Percentiles rank a stretch among this genome's conserved stretches.
Conservation (phyloP, 768 basidiomycete genomes). For the Boletales sp. region DNA sequence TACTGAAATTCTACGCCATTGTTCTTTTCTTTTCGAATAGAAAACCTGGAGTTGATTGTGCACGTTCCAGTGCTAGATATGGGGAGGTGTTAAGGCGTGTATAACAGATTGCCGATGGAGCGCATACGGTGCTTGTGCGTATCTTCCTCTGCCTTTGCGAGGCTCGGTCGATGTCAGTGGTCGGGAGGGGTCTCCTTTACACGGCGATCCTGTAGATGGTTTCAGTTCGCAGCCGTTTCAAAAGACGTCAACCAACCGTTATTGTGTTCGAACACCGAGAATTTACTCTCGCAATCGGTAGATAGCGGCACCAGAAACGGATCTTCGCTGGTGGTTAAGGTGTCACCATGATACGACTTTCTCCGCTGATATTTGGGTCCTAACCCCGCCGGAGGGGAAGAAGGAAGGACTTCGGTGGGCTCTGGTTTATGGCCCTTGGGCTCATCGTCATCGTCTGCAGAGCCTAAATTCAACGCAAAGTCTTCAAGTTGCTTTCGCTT, state of each 20-base stretch:
- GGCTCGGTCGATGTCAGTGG: slow-evolving; percentile 14
- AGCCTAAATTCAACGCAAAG: slow-evolving; percentile 10
- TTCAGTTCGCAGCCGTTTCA: background rate
- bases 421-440: slow-evolving; percentile 3
- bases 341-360: slow-evolving; percentile 16
- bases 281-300: background rate
- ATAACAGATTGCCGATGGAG: background rate
- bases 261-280: background rate
- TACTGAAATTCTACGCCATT: slow-evolving; percentile 63
- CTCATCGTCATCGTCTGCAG: slow-evolving; percentile 6
- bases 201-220: slow-evolving; percentile 6
- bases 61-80: slow-evolving; percentile 25
- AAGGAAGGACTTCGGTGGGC: background rate
- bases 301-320: slow-evolving; percentile 5
- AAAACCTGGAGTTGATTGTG: slow-evolving; percentile 62
- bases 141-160: slow-evolving; percentile 58
- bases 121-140: slow-evolving; percentile 42
- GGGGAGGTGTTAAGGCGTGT: background rate
- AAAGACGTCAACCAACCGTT: slow-evolving; percentile 11
- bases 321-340: slow-evolving; percentile 7
- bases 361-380: slow-evolving; percentile 9
- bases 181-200: slow-evolving; percentile 11
- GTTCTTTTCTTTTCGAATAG: slow-evolving; percentile 65
- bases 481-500: slow-evolving; percentile 28
- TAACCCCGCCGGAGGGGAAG: background rate